Conservation (phyloP, 73 alveolate genomes). For the Uronychia setigera region DNA sequence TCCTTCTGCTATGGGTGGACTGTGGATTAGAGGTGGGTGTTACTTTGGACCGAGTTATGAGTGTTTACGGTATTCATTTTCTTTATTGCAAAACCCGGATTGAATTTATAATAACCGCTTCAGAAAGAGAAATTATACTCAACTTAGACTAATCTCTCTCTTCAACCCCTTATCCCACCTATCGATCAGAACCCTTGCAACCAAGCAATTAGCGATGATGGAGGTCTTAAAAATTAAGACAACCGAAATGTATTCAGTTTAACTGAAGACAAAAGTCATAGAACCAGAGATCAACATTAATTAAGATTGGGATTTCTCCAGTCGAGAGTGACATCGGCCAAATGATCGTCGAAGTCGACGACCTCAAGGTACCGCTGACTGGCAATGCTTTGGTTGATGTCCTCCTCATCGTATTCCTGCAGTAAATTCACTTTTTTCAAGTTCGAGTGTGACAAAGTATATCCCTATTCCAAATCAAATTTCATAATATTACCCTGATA, state of each 20-base stretch:
- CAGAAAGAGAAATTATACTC: neutral
- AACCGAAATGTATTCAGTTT: too few relatives aligned
- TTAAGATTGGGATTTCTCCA: conserved; percentile 31
- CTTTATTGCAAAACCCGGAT: neutral
- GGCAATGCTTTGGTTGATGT: neutral
- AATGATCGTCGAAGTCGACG: conserved; percentile 40
- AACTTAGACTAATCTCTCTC: too few relatives aligned
- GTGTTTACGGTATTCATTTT: neutral
- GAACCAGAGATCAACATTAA: too few relatives aligned
- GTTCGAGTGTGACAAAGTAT: neutral
- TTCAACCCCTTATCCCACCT: too few relatives aligned
- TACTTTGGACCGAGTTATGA: neutral
- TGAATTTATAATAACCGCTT: neutral
- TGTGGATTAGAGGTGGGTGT: neutral
- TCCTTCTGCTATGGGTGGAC: neutral
- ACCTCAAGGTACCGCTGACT: conserved; percentile 3
- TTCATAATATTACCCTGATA: too few relatives aligned
- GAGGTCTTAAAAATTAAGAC: too few relatives aligned
- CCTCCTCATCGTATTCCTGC: neutral
- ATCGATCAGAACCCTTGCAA: too few relatives aligned
- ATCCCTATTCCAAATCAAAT: too few relatives aligned
- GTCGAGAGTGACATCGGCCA: conserved; percentile 11
- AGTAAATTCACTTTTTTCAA: neutral
- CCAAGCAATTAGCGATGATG: too few relatives aligned
- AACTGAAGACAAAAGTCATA: too few relatives aligned